A percentile compares a stretch with the other conserved stretches of the same genome.
Evolutionary conservation across 2,329 filamentous ascomycete species (phyloP).

Genomic region (Dactylellina drechsleri): DNA sequence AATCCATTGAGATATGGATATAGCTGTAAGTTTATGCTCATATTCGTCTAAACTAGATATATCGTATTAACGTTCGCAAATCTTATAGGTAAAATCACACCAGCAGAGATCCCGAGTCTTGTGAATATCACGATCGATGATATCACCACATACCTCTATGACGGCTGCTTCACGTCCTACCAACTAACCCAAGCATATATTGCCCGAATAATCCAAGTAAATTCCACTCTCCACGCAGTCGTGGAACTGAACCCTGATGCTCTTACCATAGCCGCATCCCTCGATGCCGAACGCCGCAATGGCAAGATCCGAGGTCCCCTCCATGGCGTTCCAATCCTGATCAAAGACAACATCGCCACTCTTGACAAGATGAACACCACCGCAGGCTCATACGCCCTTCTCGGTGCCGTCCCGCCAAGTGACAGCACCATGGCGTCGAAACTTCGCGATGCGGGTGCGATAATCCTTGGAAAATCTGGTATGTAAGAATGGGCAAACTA

Average conservation of each 20-base stretch:
- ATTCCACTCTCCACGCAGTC: constrained; percentile 60
- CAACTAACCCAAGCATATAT: constrained; percentile 58
- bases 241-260: constrained; percentile 62
- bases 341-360: constrained; percentile 76
- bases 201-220: constrained; percentile 61
- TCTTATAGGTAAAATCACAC: not conserved
- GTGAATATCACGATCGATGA: constrained; percentile 38
- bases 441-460: constrained; percentile 70
- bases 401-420: constrained; percentile 68
- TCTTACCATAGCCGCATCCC: constrained; percentile 60
- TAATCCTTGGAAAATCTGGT: constrained; percentile 75
- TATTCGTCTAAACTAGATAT: not conserved
- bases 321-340: constrained; percentile 72
- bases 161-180: constrained; percentile 33
- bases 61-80: not conserved
- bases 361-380: constrained; percentile 72
- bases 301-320: constrained; percentile 63
- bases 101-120: constrained; percentile 19
- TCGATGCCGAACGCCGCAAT: constrained; percentile 60
- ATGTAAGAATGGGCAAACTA: constrained; percentile 74
- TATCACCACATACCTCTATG: constrained; percentile 32
- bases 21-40: too few species aligned
- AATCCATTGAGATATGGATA: too few species aligned
- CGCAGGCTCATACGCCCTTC: constrained; percentile 72
- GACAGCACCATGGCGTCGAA: constrained; percentile 71